Percentiles rank a stretch among this genome's conserved stretches.
phyloP scores from a whole-genome alignment of 148 eudicot genomes.

The Polygonum maritimum region DNA sequence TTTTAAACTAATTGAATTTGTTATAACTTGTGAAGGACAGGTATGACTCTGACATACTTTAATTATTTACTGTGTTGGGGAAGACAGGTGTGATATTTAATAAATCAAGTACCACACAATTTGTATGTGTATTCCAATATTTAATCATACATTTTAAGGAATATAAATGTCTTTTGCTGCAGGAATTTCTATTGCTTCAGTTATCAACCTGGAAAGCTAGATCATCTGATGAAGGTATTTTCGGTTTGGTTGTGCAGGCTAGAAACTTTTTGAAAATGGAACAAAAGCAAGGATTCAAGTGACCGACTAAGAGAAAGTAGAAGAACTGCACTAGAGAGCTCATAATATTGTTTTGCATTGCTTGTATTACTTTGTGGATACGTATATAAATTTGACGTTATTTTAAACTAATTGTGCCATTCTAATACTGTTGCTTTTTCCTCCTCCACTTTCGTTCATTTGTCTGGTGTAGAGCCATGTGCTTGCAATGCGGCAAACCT shows the following conservation, averaged over 20 bases:
- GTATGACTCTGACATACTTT: not conserved
- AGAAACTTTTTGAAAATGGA: too few relatives aligned
- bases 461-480: constrained; percentile 43
- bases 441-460: not conserved
- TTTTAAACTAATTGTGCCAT: too few relatives aligned
- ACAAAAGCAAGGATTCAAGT: too few relatives aligned
- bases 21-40: not conserved
- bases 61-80: constrained; percentile 81
- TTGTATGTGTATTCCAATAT: too few relatives aligned
- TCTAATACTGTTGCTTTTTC: not conserved
- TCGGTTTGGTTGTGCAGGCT: not conserved
- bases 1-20: not conserved
- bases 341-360: too few relatives aligned
- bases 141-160: not conserved
- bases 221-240: constrained; percentile 89
- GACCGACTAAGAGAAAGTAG: too few relatives aligned
- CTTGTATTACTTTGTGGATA: too few relatives aligned
- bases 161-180: constrained; percentile 12
- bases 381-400: too few relatives aligned
- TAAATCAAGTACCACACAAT: too few relatives aligned
- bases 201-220: constrained; percentile 80
- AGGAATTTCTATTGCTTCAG: constrained; percentile 95
- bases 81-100: constrained; percentile 62
- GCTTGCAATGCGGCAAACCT: constrained; percentile 62
- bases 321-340: too few relatives aligned